phyloP scores from a whole-genome alignment of 768 basidiomycete species.

The Lyophyllum shimeji region DNA sequence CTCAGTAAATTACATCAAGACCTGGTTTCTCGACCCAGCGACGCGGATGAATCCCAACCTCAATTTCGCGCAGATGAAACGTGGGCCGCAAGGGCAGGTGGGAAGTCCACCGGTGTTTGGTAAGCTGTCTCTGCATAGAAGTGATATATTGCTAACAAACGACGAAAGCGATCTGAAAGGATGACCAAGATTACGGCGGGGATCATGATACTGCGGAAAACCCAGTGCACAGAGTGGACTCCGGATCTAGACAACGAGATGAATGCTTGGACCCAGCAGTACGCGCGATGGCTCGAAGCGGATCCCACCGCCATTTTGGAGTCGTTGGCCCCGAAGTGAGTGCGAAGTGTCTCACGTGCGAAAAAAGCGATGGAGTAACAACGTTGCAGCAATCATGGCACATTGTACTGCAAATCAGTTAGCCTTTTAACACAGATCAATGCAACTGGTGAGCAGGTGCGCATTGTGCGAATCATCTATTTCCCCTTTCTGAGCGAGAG shows the following conservation, averaged over 20 bases:
- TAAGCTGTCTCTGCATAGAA: slow-evolving; percentile 25
- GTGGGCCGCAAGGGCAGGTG: slow-evolving; percentile 36
- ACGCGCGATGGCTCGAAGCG: slow-evolving; percentile 56
- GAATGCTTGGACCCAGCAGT: slow-evolving; percentile 49
- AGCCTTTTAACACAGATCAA: slow-evolving; percentile 50
- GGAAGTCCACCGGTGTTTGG: slow-evolving; percentile 56
- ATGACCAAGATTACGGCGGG: slow-evolving; percentile 30
- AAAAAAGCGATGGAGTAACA: neutral
- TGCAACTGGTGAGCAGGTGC: slow-evolving; percentile 57
- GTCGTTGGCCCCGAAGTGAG: slow-evolving; percentile 48
- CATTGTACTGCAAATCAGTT: slow-evolving; percentile 64
- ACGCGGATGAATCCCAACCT: slow-evolving; percentile 71
- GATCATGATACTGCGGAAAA: slow-evolving; percentile 22
- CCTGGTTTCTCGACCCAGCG: slow-evolving; percentile 58
- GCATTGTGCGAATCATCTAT: neutral
- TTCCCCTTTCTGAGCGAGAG: neutral
- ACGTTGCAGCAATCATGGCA: slow-evolving; percentile 57
- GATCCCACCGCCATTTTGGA: slow-evolving; percentile 48
- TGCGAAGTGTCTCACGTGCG: neutral
- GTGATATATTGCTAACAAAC: neutral
- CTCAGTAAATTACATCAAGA: slow-evolving; percentile 44
- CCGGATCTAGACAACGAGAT: slow-evolving; percentile 47
- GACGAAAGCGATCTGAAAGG: slow-evolving; percentile 49
- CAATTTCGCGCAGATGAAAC: slow-evolving; percentile 53
- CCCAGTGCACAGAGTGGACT: slow-evolving; percentile 53